A percentile compares a stretch with the other conserved stretches of the same genome.
phyloP scores from a whole-genome alignment of 805 yeast genomes.

The Yamadazyma philogaea region DNA sequence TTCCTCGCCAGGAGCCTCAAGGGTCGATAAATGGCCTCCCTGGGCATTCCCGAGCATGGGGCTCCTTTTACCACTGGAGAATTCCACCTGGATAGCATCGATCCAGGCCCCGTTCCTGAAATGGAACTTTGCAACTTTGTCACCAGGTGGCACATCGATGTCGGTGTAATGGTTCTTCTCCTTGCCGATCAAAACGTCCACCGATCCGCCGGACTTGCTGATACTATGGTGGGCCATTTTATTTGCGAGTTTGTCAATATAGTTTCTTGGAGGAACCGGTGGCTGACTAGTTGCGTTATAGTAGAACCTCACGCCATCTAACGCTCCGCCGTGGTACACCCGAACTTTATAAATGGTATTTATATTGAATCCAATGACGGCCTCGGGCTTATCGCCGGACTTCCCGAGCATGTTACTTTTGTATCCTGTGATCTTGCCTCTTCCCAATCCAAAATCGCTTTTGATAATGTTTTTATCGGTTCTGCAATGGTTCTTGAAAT shows the following conservation, averaged over 20 bases:
- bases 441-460: conserved; percentile 42
- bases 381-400: conserved; percentile 20
- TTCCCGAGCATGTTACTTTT: conserved; percentile 37
- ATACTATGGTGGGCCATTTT: conserved; percentile 6
- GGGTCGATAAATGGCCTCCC: conserved; percentile 57
- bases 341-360: conserved; percentile 49
- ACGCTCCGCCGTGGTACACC: conserved; percentile 69
- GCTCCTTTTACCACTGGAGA: conserved; percentile 52
- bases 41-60: conserved; percentile 61
- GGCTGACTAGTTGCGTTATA: conserved; percentile 25
- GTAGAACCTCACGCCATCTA: conserved; percentile 75
- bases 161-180: conserved; percentile 52
- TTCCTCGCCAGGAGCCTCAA: conserved; percentile 61
- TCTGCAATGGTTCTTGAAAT: conserved; percentile 37
- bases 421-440: conserved; percentile 37
- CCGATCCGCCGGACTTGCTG: conserved; percentile 3
- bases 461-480: conserved; percentile 27
- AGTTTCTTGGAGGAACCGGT: conserved; percentile 43
- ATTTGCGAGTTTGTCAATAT: conserved; percentile 9
- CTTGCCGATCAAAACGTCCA: conserved; percentile 45
- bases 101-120: conserved; percentile 84
- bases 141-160: conserved; percentile 54
- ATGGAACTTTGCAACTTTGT: conserved; percentile 55
- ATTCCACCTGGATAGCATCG: conserved; percentile 77
- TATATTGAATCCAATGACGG: conserved; percentile 33